phyloP scores from a whole-genome alignment of 2,329 filamentous ascomycete species.

The Cordyceps militaris region DNA sequence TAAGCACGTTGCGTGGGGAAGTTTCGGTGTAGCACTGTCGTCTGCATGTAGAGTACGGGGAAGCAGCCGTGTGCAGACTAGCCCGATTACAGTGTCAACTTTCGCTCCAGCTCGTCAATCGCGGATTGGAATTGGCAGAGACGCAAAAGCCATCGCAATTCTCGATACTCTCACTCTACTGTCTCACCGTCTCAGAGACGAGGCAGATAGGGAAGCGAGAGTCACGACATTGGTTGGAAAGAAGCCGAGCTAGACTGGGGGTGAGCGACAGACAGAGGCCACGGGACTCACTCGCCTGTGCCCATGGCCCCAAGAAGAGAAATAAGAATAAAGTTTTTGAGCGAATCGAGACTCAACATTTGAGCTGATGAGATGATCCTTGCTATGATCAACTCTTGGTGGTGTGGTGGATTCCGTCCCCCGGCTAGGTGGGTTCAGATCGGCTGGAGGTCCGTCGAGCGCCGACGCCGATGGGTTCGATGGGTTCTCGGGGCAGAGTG shows the following conservation, averaged over 20 bases:
- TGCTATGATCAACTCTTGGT: background rate
- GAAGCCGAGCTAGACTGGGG: background rate
- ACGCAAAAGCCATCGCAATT: background rate
- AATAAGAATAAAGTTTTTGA: background rate
- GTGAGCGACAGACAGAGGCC: background rate
- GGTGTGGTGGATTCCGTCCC: background rate
- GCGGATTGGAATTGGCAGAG: background rate
- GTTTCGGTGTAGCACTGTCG: background rate
- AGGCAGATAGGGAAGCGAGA: background rate
- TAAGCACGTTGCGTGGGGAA: too few relatives aligned
- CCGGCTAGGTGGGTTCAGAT: slow-evolving; percentile 9
- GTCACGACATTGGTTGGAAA: too few relatives aligned
- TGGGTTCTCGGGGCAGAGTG: background rate
- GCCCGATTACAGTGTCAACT: background rate
- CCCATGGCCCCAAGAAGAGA: background rate
- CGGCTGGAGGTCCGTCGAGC: slow-evolving; percentile 9
- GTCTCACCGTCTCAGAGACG: too few relatives aligned
- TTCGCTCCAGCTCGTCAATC: background rate
- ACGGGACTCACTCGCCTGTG: background rate
- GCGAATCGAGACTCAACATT: background rate
- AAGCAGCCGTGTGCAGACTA: background rate
- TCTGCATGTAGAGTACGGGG: background rate
- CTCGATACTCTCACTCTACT: too few relatives aligned
- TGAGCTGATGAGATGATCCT: background rate
- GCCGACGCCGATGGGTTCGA: slow-evolving; percentile 8